Conservation (phyloP, 768 basidiomycete species). For the Mycena latifolia region DNA sequence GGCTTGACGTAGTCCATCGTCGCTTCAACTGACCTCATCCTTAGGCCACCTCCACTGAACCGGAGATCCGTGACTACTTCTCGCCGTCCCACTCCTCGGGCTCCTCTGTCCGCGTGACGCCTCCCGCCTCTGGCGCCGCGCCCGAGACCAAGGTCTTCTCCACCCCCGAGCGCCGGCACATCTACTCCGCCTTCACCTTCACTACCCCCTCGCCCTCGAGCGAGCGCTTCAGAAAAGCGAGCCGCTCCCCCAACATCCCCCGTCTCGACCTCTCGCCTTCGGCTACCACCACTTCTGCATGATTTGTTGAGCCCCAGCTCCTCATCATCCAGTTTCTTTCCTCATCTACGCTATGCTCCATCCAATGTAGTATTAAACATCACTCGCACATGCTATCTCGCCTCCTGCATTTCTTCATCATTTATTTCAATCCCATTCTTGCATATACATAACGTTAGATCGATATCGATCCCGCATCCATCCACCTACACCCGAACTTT, state of each 20-base stretch:
- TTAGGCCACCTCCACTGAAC: conserved; percentile 68
- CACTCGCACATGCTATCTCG: conserved; percentile 34
- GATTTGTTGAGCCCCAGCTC: conserved; percentile 22
- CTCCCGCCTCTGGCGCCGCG: conserved; percentile 33
- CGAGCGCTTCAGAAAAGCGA: conserved; percentile 63
- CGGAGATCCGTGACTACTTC: conserved; percentile 69
- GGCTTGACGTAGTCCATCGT: conserved; percentile 27
- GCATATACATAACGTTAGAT: conserved; percentile 12
- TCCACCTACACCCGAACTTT: conserved; percentile 7
- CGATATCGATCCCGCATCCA: conserved; percentile 12
- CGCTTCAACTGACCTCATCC: conserved; percentile 23
- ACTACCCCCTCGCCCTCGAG: conserved; percentile 76
- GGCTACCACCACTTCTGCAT: conserved; percentile 1
- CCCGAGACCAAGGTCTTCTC: conserved; percentile 61
- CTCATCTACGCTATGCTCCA: conserved; percentile 25
- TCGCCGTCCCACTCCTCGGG: conserved; percentile 50
- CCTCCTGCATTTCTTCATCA: conserved; percentile 22
- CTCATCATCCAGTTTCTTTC: conserved; percentile 3
- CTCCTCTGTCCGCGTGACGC: conserved; percentile 42
- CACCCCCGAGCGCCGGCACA: conserved; percentile 80
- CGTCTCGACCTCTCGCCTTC: conserved; percentile 34
- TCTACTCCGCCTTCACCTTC: conserved; percentile 84
- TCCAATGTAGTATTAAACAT: conserved; percentile 33
- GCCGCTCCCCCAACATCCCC: conserved; percentile 42
- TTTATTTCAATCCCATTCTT: conserved; percentile 19